phyloP scores from a whole-genome alignment of 2,329 filamentous ascomycete species.

The Eutypella sp. region DNA sequence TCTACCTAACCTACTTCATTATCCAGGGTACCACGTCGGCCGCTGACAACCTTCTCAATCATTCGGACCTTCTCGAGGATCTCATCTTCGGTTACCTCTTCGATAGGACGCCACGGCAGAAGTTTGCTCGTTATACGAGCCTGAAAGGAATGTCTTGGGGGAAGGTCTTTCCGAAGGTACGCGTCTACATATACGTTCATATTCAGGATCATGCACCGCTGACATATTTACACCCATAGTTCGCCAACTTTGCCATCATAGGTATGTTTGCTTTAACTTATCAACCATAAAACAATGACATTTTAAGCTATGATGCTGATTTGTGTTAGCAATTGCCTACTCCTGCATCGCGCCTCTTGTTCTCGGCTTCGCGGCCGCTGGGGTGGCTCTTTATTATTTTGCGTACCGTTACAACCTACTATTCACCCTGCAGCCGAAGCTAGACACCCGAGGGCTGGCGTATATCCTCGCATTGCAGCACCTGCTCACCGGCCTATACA shows the following conservation, averaged over 20 bases:
- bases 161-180: constrained; percentile 56
- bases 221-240: constrained; percentile 15
- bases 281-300: too few species aligned
- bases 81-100: constrained; percentile 59
- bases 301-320: constrained; percentile 7
- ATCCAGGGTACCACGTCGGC: constrained; percentile 67
- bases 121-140: constrained; percentile 59
- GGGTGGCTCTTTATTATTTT: constrained; percentile 66
- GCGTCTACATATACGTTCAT: constrained; percentile 46
- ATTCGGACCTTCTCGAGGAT: constrained; percentile 56
- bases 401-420: constrained; percentile 73
- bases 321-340: constrained; percentile 54
- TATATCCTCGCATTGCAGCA: constrained; percentile 70
- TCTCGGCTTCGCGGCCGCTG: constrained; percentile 63
- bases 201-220: constrained; percentile 29
- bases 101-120: constrained; percentile 66
- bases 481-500: constrained; percentile 65
- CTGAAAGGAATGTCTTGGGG: constrained; percentile 62
- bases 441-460: constrained; percentile 69
- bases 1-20: constrained; percentile 74
- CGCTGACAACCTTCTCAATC: constrained; percentile 60
- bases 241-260: constrained; percentile 29
- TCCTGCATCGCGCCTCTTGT: constrained; percentile 70
- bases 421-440: constrained; percentile 63
- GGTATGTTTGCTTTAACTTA: too few species aligned